Conservation (phyloP, 75 land plant species). For the Cryptomeria japonica region DNA sequence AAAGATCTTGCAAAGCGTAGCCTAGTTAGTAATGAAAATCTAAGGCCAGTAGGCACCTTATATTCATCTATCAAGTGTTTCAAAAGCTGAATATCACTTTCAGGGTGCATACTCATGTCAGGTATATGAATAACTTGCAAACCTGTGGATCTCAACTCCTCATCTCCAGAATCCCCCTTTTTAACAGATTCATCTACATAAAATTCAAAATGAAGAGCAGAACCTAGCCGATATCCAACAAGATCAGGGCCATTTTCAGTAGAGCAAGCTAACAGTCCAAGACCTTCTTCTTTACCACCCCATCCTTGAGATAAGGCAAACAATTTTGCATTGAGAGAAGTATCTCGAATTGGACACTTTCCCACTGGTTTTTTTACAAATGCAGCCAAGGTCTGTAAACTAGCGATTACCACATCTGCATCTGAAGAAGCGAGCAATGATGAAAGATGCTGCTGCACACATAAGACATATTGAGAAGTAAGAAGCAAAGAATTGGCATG, state of each 20-base stretch:
- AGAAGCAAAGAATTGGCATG: neutral
- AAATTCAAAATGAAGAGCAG: conserved; percentile 94
- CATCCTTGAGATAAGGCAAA: conserved; percentile 97
- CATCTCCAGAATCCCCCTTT: conserved; percentile 16
- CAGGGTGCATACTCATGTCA: conserved; percentile 37
- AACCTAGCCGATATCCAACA: conserved; percentile 52
- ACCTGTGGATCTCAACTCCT: conserved; percentile 39
- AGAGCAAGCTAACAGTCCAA: conserved; percentile 79
- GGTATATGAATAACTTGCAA: conserved; percentile 86
- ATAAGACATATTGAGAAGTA: neutral
- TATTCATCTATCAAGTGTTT: conserved; percentile 61
- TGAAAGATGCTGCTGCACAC: conserved; percentile 79
- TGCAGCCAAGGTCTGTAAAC: conserved; percentile 81
- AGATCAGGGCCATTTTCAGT: conserved; percentile 60
- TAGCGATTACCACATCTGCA: conserved; percentile 83
- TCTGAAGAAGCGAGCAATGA: conserved; percentile 84
- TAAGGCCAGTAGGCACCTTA: conserved; percentile 60
- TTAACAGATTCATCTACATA: conserved; percentile 45
- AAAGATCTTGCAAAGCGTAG: conserved; percentile 92
- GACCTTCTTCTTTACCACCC: conserved; percentile 99
- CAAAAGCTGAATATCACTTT: conserved; percentile 74
- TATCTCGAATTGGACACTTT: conserved; percentile 60
- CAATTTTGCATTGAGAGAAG: conserved; percentile 67
- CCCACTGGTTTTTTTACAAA: conserved; percentile 83
- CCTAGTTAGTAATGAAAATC: conserved; percentile 87